Base-by-base conservation (phyloP, 495 filamentous ascomycete genomes). In the Penicillium egyptiacum region DNA sequence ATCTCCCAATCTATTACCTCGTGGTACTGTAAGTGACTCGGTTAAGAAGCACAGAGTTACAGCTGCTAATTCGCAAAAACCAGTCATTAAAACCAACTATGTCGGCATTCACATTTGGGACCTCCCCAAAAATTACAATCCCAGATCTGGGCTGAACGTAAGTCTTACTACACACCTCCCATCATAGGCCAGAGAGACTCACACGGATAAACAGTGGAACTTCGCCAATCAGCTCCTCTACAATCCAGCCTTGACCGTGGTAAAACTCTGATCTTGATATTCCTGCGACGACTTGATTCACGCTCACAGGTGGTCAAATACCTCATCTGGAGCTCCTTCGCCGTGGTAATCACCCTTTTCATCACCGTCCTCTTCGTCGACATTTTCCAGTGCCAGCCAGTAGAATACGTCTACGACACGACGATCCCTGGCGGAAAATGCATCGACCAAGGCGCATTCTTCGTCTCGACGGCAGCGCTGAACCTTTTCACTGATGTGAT, bases 151-250 rank as follows among this genome's bases (percentile, higher is more conserved):
- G 1, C 33, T 62, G 10, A 61, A 67, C 17, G 68, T 71, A 54
- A 50, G 68, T 46, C 26, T 22, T 22, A 12, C 39, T 44, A n/a
- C 44, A 12, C 40, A 25, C 5, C 12, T n/a, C 5, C 4, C 16
- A 25, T 5, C 6, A 50, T 23, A 11, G n/a, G 41, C 8, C 23
- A 17, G 6, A 28, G 19, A 40, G 14, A 43, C 30, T 35, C 4
- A 53, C 39, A 42, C 41, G 6, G 31, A 12, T 45, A 8, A 43
- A 58, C 12, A 70, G 63, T 74, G 66, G 64, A 69, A 81, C 56
- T 82, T 81, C 25, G 79, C 79, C 3, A 78, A 82, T 19, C 83
- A 87, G 60, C 74, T 86, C 30, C 63, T 87, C 22, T 88, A 88
- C 63, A 86, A 87, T 57, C 84, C 84, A 0, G 79, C 85, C 54